Evolutionary conservation across 768 basidiomycete species (phyloP).

Genomic region (Podaxis sp.): DNA sequence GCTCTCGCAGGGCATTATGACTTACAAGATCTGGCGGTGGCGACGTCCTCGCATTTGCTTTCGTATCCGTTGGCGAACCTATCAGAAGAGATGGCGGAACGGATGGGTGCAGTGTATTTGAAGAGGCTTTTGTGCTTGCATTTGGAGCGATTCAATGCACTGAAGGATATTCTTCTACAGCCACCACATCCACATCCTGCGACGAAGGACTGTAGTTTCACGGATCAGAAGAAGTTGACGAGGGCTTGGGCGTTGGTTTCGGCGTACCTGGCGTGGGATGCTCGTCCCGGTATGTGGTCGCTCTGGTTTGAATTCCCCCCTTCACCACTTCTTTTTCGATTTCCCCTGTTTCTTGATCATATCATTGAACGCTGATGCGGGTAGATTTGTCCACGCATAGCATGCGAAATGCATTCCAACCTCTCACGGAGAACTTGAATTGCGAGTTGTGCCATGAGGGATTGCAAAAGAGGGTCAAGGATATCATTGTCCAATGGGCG

Average conservation of each 20-base stretch:
- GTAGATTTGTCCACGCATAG: slow-evolving; percentile 27
- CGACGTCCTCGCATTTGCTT: slow-evolving; percentile 36
- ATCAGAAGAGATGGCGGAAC: slow-evolving; percentile 29
- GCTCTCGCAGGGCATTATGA: slow-evolving; percentile 28
- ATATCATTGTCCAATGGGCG: slow-evolving; percentile 29
- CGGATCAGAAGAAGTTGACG: slow-evolving; percentile 32
- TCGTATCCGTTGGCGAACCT: slow-evolving; percentile 26
- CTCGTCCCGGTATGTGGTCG: slow-evolving; percentile 30
- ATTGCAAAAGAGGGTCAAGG: slow-evolving; percentile 24
- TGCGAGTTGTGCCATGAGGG: slow-evolving; percentile 27
- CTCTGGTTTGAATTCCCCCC: neutral
- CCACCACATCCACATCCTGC: slow-evolving; percentile 30
- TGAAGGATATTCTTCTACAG: slow-evolving; percentile 27
- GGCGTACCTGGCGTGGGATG: slow-evolving; percentile 35
- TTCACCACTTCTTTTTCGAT: neutral
- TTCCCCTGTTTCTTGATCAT: neutral
- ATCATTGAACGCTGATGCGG: slow-evolving; percentile 4
- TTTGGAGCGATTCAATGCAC: slow-evolving; percentile 28
- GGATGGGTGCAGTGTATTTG: slow-evolving; percentile 36
- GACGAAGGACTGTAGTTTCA: slow-evolving; percentile 26
- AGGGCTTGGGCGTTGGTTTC: slow-evolving; percentile 38
- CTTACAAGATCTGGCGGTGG: slow-evolving; percentile 35
- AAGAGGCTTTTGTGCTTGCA: slow-evolving; percentile 36
- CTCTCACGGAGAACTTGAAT: slow-evolving; percentile 26
- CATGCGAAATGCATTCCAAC: slow-evolving; percentile 25